Evolutionary conservation across 306 rosid genomes (phyloP).

Genomic region (Comarum palustre): DNA sequence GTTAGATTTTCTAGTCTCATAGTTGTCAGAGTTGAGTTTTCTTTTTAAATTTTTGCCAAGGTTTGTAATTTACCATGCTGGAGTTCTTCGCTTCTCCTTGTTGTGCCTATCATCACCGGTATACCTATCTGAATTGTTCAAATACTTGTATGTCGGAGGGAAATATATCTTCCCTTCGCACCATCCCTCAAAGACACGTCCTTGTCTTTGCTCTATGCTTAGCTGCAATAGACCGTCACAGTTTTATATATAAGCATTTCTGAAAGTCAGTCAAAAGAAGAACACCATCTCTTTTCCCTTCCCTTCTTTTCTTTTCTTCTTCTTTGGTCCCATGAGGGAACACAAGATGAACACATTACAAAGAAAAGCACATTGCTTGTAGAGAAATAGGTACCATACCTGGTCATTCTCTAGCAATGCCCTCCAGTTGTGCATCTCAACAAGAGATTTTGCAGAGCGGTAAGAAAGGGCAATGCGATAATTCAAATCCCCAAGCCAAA

Average conservation of each 20-base stretch:
- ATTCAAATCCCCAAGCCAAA: constrained; percentile 98
- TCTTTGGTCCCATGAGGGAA: constrained; percentile 11
- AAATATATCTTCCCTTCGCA: constrained; percentile 87
- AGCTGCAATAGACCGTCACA: constrained; percentile 50
- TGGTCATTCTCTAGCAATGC: constrained; percentile 86
- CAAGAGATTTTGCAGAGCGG: constrained; percentile 81
- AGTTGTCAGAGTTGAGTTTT: background rate
- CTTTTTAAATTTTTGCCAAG: background rate
- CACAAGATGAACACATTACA: constrained; percentile 4
- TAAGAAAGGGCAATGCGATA: constrained; percentile 89
- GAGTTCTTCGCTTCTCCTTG: constrained; percentile 96
- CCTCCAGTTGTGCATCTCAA: constrained; percentile 93
- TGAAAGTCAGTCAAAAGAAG: constrained; percentile 20
- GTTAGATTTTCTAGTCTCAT: constrained; percentile 2
- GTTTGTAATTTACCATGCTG: constrained; percentile 69
- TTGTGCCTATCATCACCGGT: constrained; percentile 80
- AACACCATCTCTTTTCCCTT: constrained; percentile 2
- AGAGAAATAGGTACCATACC: constrained; percentile 43
- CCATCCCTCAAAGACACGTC: constrained; percentile 89
- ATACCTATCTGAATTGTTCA: constrained; percentile 89
- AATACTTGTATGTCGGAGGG: constrained; percentile 98
- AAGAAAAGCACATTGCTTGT: constrained; percentile 3
- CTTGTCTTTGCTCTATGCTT: constrained; percentile 69
- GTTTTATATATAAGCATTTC: constrained; percentile 28
- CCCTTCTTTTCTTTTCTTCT: background rate